Evolutionary conservation across 2,329 filamentous ascomycete species (phyloP).

Genomic region (Fusarium caatingaense): DNA sequence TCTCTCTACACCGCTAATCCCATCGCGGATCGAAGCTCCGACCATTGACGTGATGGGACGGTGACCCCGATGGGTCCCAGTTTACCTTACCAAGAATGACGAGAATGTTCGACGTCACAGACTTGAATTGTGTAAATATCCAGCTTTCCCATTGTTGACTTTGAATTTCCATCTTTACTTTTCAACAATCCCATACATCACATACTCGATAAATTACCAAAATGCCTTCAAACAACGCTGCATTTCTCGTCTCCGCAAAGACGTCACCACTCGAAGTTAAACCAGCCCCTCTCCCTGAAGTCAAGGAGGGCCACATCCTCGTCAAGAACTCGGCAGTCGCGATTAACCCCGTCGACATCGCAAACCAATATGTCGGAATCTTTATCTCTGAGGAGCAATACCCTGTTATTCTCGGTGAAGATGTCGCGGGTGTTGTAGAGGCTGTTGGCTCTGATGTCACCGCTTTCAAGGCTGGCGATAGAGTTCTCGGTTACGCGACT

Average conservation of each 20-base stretch:
- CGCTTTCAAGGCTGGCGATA: conserved; percentile 38
- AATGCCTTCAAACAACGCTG: conserved; percentile 30
- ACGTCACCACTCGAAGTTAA: conserved; percentile 32
- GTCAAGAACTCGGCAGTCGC: conserved; percentile 48
- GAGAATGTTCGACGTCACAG: background rate
- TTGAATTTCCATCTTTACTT: background rate
- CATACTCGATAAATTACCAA: background rate
- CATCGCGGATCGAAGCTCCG: conserved; percentile 2
- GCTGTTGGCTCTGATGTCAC: conserved; percentile 45
- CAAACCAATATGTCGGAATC: conserved; percentile 38
- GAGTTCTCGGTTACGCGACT: conserved; percentile 43
- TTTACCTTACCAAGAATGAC: background rate
- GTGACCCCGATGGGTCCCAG: background rate
- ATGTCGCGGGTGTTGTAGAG: conserved; percentile 50
- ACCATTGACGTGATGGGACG: conserved; percentile 8
- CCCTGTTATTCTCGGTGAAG: conserved; percentile 46
- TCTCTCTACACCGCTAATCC: conserved; percentile 21
- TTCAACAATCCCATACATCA: background rate
- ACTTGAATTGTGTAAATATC: background rate
- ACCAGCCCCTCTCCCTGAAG: conserved; percentile 21
- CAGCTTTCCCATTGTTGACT: background rate
- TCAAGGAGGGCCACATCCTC: conserved; percentile 33
- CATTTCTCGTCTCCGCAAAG: conserved; percentile 21
- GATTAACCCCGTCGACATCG: conserved; percentile 49
- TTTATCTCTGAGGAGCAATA: conserved; percentile 16